phyloP scores from a whole-genome alignment of 768 basidiomycete genomes.

The Phallus indusiatus region DNA sequence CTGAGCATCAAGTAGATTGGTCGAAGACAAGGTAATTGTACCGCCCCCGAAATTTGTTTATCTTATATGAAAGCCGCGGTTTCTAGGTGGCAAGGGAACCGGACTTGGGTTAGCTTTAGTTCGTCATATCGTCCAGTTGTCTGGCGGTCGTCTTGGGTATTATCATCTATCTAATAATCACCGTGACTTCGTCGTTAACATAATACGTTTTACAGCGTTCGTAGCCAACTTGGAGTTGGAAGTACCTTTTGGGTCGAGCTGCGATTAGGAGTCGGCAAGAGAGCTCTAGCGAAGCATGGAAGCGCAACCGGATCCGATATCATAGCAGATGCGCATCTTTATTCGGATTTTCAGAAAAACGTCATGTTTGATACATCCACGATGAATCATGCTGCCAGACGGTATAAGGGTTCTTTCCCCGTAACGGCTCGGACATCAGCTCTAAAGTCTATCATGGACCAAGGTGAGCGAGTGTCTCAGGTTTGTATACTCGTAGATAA shows the following conservation, averaged over 20 bases:
- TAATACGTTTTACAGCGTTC: background rate
- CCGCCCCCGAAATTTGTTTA: background rate
- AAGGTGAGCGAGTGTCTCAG: constrained; percentile 31
- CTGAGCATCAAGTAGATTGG: constrained; percentile 61
- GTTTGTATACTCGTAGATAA: too few species aligned
- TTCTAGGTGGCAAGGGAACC: constrained; percentile 42
- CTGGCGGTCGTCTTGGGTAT: constrained; percentile 60
- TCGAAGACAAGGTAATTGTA: constrained; percentile 41
- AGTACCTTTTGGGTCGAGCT: constrained; percentile 88
- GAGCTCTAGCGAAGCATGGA: constrained; percentile 19
- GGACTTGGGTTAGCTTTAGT: constrained; percentile 71
- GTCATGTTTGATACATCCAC: background rate
- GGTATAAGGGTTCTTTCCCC: background rate
- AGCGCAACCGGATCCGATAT: background rate
- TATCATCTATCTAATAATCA: constrained; percentile 12
- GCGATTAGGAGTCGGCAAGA: constrained; percentile 61
- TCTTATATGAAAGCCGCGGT: background rate
- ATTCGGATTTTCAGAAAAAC: background rate
- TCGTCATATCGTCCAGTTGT: constrained; percentile 68
- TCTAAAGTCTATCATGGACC: constrained; percentile 60
- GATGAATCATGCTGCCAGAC: background rate
- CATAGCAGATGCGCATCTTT: background rate
- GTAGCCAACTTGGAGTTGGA: constrained; percentile 45
- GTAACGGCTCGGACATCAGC: constrained; percentile 32
- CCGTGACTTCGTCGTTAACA: background rate